Conservation (phyloP, 306 rosid species). For the Trifolium subterraneum region DNA sequence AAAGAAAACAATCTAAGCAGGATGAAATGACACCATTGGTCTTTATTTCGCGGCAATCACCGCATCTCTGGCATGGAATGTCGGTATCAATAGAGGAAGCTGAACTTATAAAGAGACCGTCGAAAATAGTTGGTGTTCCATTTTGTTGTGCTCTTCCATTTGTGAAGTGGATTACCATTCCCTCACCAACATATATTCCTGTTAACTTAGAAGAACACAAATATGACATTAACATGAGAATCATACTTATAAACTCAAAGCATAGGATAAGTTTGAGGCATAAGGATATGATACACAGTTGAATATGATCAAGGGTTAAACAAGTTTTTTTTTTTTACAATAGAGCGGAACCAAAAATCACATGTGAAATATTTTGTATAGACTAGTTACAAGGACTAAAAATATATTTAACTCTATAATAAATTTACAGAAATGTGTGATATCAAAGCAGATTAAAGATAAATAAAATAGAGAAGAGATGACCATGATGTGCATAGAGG, state of each 20-base stretch:
- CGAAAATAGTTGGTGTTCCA: slow-evolving; percentile 44
- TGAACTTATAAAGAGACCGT: slow-evolving; percentile 51
- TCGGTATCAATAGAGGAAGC: slow-evolving; percentile 42
- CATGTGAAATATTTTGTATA: too few relatives aligned
- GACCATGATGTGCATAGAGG: slow-evolving; percentile 82
- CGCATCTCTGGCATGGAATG: slow-evolving; percentile 63
- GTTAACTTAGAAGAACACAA: slow-evolving; percentile 28
- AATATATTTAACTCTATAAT: too few relatives aligned
- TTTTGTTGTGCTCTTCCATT: slow-evolving; percentile 52
- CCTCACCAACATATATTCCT: slow-evolving; percentile 76
- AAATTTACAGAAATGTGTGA: too few relatives aligned
- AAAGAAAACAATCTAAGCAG: slow-evolving; percentile 72
- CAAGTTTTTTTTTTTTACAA: too few relatives aligned
- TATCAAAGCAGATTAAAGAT: too few relatives aligned
- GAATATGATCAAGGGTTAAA: too few relatives aligned
- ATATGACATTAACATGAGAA: background rate
- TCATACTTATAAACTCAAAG: too few relatives aligned
- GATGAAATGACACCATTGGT: slow-evolving; percentile 63
- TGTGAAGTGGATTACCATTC: slow-evolving; percentile 81
- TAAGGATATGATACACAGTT: too few relatives aligned
- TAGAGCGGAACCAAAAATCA: too few relatives aligned
- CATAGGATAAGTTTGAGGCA: too few relatives aligned
- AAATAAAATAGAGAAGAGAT: slow-evolving; percentile 15
- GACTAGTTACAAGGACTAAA: too few relatives aligned
- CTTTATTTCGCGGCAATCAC: slow-evolving; percentile 47